A percentile compares a stretch with the other conserved stretches of the same genome.
phyloP scores from a whole-genome alignment of 805 yeast genomes.

The Sugiyamaella chiloensis region DNA sequence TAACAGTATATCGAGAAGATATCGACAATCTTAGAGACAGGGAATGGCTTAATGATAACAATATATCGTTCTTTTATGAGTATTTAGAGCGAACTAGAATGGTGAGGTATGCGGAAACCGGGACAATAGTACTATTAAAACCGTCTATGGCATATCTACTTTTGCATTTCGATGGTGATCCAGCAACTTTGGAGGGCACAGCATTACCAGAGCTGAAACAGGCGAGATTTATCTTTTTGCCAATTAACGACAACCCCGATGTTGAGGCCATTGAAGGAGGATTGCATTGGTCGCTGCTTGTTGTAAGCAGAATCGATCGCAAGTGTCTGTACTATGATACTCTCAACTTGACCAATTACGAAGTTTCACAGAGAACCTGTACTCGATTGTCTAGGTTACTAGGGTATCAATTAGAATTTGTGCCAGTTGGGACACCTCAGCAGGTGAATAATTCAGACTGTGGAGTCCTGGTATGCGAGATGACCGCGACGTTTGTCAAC shows the following conservation, averaged over 20 bases:
- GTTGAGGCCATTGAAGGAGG: slow-evolving; percentile 57
- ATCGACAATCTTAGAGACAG: slow-evolving; percentile 54
- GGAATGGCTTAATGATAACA: slow-evolving; percentile 74
- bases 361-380: slow-evolving; percentile 35
- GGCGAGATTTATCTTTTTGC: slow-evolving; percentile 57
- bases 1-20: slow-evolving; percentile 58
- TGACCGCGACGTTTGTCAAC: slow-evolving; percentile 28
- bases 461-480: slow-evolving; percentile 41
- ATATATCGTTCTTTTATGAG: slow-evolving; percentile 61
- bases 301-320: slow-evolving; percentile 48
- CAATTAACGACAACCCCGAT: slow-evolving; percentile 64
- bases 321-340: slow-evolving; percentile 60
- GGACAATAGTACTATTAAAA: slow-evolving; percentile 42
- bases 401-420: slow-evolving; percentile 24
- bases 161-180: slow-evolving; percentile 40
- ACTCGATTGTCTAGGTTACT: slow-evolving; percentile 33
- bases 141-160: slow-evolving; percentile 67
- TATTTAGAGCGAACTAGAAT: slow-evolving; percentile 41
- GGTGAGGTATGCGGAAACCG: slow-evolving; percentile 20
- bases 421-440: slow-evolving; percentile 42
- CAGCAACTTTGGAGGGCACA: slow-evolving; percentile 37
- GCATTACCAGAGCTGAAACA: slow-evolving; percentile 46
- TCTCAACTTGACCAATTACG: slow-evolving; percentile 44
- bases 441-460: slow-evolving; percentile 50
- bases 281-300: slow-evolving; percentile 71